Percentiles rank a stretch among this genome's conserved stretches.
phyloP scores from a whole-genome alignment of 2,329 filamentous ascomycete genomes.

The Triangularia verruculosa region DNA sequence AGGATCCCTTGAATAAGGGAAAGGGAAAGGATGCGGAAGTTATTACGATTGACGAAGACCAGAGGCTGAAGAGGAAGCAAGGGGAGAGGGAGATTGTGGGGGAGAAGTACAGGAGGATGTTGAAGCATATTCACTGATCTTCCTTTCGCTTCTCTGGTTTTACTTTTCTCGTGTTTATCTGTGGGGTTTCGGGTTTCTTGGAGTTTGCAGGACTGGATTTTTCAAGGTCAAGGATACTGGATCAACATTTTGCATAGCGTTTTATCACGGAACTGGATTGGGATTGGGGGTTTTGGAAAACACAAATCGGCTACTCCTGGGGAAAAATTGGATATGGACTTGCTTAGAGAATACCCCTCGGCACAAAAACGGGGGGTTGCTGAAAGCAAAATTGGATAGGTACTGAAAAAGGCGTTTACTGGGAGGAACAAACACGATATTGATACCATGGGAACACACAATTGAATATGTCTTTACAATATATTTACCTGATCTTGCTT shows the following conservation, averaged over 20 bases:
- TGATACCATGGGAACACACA: neutral
- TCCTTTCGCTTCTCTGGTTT: neutral
- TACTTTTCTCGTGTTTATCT: neutral
- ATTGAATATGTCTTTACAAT: neutral
- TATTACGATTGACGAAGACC: slow-evolving; percentile 23
- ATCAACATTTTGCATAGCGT: neutral
- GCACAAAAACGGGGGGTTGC: neutral
- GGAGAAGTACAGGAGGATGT: slow-evolving; percentile 22
- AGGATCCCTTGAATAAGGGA: neutral
- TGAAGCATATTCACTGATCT: slow-evolving; percentile 10
- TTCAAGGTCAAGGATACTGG: too few relatives aligned
- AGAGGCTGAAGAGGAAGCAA: slow-evolving; percentile 19
- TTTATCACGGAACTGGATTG: neutral
- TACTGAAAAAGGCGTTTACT: neutral
- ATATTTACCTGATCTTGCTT: neutral
- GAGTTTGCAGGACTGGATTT: too few relatives aligned
- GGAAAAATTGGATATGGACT: neutral
- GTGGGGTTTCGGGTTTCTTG: neutral
- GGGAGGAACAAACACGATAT: neutral
- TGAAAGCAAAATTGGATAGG: neutral
- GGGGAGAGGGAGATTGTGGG: slow-evolving; percentile 20
- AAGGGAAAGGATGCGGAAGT: slow-evolving; percentile 16
- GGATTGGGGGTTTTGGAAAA: neutral
- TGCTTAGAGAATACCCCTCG: too few relatives aligned
- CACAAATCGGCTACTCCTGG: neutral